Evolutionary conservation across 441 rosid species (phyloP).

Genomic region (Kokia cookei): DNA sequence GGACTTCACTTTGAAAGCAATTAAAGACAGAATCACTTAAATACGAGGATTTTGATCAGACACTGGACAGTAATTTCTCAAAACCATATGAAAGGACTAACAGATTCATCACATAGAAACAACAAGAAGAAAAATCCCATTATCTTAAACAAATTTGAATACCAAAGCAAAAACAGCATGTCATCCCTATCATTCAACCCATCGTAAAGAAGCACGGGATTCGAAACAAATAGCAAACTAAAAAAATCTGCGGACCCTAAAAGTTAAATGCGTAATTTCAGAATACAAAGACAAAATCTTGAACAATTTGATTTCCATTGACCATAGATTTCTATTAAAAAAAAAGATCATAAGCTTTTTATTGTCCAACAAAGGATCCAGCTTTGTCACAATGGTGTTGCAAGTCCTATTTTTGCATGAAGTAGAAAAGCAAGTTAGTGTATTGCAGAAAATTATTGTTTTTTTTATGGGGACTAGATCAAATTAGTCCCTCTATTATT

Average conservation of each 20-base stretch:
- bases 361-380: slow-evolving; percentile 32
- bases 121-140: not conserved
- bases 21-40: not conserved
- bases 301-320: slow-evolving; percentile 18
- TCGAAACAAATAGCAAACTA: too few species aligned
- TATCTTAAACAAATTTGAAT: not conserved
- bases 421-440: slow-evolving; percentile 44
- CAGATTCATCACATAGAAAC: not conserved
- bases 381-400: slow-evolving; percentile 76
- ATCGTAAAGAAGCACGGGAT: too few species aligned
- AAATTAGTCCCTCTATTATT: too few species aligned
- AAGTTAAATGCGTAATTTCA: slow-evolving; percentile 8
- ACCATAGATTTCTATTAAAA: slow-evolving; percentile 8
- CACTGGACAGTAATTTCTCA: not conserved
- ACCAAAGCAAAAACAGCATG: not conserved
- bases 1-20: not conserved
- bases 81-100: not conserved
- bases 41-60: not conserved
- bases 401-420: slow-evolving; percentile 62
- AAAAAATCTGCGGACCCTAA: slow-evolving; percentile 1
- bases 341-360: slow-evolving; percentile 25
- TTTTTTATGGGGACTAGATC: too few species aligned
- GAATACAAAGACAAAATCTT: slow-evolving; percentile 4
- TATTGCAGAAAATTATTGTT: too few species aligned
- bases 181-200: not conserved